Evolutionary conservation across 2,329 filamentous ascomycete species (phyloP), one percentile per base, ranked within the genome.

Genomic region (Thelonectria blattea): DNA sequence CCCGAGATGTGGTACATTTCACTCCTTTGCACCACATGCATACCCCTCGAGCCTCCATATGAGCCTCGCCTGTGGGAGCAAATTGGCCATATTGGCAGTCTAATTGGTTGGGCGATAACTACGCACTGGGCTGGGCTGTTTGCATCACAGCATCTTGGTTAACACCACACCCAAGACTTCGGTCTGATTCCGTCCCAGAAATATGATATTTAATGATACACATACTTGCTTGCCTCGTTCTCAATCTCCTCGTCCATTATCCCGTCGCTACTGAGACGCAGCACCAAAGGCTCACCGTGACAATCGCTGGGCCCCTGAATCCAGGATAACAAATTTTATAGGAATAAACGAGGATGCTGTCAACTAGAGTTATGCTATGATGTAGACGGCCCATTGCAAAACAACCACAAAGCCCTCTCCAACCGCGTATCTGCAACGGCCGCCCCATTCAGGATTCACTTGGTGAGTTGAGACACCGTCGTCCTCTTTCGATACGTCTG

Each of bases 321-420:
- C 24, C 22, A 39, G 27, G 20, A n/a, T 30, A 14, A 9, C 30
- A 52, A 56, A 57, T 56, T 52, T 52, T 65, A 50, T 72, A 71
- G 67, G 69, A 42, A 64, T 64, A 65, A 54, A 69, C 67, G 64
- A 63, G 73, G 68, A 70, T 63, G 64, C 56, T 71, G 58, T 49
- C 52, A 39, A 64, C 61, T 70, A 37, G 15, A 14, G 34, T 5
- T 14, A 71, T 61, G 24, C 61, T 62, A 65, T 60, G 39, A 53
- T 24, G 39, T 30, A 60, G 52, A 46, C 41, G 18, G 41, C 32
- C 41, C 22, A 22, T 41, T 27, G 37, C 45, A 58, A 55, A 24
- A 56, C 42, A 56, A 53, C 39, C 46, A 48, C 46, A 34, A 27
- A 42, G 37, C 22, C 47, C 49, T 52, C 56, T 30, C 15, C 12